Conservation (phyloP, 768 basidiomycete species). For the Lentinula boryana region DNA sequence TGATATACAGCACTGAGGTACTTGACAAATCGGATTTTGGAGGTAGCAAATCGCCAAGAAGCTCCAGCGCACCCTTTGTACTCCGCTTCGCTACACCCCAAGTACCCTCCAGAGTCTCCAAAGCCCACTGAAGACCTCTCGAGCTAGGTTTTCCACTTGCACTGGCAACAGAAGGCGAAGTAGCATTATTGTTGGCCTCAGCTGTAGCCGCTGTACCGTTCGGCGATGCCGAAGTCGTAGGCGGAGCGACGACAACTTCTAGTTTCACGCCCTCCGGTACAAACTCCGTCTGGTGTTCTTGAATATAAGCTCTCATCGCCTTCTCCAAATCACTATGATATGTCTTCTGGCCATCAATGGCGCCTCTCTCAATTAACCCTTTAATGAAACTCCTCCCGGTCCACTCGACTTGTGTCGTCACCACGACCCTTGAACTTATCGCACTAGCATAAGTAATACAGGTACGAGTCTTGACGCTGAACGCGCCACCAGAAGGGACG, state of each 20-base stretch:
- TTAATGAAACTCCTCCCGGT: constrained; percentile 96
- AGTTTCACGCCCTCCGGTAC: constrained; percentile 74
- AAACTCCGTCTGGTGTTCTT: constrained; percentile 86
- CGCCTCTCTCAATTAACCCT: constrained; percentile 90
- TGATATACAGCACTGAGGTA: constrained; percentile 65
- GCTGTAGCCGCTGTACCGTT: constrained; percentile 21
- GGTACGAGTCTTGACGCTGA: constrained; percentile 89
- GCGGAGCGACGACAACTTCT: constrained; percentile 42
- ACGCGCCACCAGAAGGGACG: constrained; percentile 90
- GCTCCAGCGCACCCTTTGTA: constrained; percentile 67
- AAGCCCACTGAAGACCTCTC: constrained; percentile 78
- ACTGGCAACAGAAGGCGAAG: constrained; percentile 12
- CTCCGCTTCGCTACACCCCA: constrained; percentile 65
- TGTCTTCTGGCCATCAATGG: constrained; percentile 85
- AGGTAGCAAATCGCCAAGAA: constrained; percentile 60
- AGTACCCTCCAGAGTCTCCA: constrained; percentile 79
- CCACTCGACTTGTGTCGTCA: constrained; percentile 94
- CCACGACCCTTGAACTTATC: constrained; percentile 70
- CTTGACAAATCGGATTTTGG: constrained; percentile 66
- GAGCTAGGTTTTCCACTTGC: constrained; percentile 45
- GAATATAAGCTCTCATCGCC: constrained; percentile 85
- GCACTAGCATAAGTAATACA: constrained; percentile 92
- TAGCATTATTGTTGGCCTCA: constrained; percentile 6
- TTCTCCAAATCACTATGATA: constrained; percentile 81
- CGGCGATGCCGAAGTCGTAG: constrained; percentile 33